These are phyloP conservation scores for Flaveria linearis DNA, from an alignment of 129 eudicot genomes.

Conservation along the genomic window DNA sequence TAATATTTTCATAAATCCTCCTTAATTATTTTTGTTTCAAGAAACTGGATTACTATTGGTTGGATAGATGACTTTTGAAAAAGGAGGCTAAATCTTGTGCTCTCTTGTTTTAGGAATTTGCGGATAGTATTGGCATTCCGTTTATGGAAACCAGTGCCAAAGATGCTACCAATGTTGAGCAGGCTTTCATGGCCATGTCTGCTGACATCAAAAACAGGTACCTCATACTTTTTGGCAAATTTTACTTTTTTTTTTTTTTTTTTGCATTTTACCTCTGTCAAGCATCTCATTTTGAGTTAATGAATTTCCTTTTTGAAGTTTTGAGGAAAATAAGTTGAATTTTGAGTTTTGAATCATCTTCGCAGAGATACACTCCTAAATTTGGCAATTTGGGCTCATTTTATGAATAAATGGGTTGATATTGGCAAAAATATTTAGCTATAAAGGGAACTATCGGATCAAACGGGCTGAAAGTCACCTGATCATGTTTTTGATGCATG, in stretches of 20 bases:
- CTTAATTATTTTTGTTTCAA: background rate
- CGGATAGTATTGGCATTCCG: constrained; percentile 44
- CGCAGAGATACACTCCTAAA: background rate
- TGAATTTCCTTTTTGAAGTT: background rate
- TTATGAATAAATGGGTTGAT: background rate
- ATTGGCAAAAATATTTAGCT: background rate
- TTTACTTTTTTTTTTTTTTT: background rate
- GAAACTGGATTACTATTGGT: background rate
- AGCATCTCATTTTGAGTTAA: background rate
- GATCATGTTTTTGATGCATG: background rate
- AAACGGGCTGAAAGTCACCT: background rate
- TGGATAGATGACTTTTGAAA: background rate
- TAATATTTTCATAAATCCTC: background rate
- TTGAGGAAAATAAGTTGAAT: background rate
- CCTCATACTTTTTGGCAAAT: constrained; percentile 2
- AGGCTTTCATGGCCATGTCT: constrained; percentile 85
- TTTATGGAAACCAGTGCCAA: constrained; percentile 51
- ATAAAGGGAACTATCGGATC: background rate
- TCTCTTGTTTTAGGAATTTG: constrained; percentile 40
- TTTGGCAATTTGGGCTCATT: background rate
- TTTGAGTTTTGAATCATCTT: background rate
- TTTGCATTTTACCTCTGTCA: background rate
- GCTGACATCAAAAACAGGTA: constrained; percentile 41
- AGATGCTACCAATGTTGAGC: constrained; percentile 69
- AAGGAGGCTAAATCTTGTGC: constrained; percentile 20